Percentiles rank a stretch among this genome's conserved stretches.
Conservation (phyloP, 768 basidiomycete genomes). For the Hygrocybe punicea region DNA sequence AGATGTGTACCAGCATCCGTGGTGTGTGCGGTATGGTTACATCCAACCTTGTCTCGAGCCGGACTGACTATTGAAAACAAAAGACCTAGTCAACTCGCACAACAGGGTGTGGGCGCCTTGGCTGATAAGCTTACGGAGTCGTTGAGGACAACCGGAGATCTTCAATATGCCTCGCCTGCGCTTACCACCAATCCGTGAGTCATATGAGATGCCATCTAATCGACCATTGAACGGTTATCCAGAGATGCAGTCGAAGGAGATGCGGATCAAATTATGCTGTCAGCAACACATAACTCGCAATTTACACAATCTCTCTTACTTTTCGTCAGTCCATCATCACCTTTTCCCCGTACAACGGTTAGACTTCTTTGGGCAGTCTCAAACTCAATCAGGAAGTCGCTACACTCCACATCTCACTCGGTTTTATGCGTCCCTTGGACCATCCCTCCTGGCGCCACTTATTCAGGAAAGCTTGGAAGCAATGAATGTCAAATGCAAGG, state of each 20-base stretch:
- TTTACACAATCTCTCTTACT: constrained; percentile 80
- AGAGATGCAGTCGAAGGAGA: constrained; percentile 47
- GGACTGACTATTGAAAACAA: background rate
- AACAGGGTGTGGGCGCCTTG: constrained; percentile 48
- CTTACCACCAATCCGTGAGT: constrained; percentile 35
- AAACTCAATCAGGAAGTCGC: constrained; percentile 71
- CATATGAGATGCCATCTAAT: too few species aligned
- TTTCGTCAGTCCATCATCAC: constrained; percentile 57
- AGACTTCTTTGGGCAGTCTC: constrained; percentile 49
- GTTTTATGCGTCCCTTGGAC: constrained; percentile 66
- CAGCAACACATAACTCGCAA: constrained; percentile 56
- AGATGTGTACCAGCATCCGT: constrained; percentile 53
- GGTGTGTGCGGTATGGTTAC: constrained; percentile 60
- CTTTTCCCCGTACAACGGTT: background rate
- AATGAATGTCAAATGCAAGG: constrained; percentile 50
- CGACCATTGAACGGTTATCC: background rate
- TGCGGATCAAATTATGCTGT: constrained; percentile 58
- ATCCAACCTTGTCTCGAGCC: background rate
- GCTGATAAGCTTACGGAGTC: constrained; percentile 69
- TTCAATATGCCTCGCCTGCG: constrained; percentile 65
- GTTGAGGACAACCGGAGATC: constrained; percentile 67
- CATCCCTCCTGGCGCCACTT: constrained; percentile 49
- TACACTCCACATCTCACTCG: constrained; percentile 77
- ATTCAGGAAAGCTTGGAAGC: constrained; percentile 52
- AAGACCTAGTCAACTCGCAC: constrained; percentile 70